These are phyloP conservation scores for Xylariaceae sp. DNA, from an alignment of 2,329 filamentous ascomycete species.

Conservation along the genomic window DNA sequence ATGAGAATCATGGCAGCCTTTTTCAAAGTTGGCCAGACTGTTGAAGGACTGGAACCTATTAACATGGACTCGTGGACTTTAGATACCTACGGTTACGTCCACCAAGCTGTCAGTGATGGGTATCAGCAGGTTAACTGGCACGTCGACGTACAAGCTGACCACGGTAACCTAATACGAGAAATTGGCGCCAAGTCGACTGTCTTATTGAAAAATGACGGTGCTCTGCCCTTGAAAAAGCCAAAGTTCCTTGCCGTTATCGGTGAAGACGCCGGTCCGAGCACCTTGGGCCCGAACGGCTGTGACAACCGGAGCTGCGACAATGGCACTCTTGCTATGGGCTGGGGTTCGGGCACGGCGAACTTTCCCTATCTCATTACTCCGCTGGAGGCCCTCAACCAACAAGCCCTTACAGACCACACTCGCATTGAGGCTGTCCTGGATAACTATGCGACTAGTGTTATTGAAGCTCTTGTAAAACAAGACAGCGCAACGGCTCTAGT, in stretches of 20 bases:
- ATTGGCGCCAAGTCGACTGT: constrained; percentile 83
- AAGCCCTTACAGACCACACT: constrained; percentile 64
- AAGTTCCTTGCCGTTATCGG: constrained; percentile 79
- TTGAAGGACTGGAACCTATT: constrained; percentile 56
- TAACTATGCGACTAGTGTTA: constrained; percentile 67
- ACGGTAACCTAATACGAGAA: constrained; percentile 74
- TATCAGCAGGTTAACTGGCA: constrained; percentile 77
- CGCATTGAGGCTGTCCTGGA: constrained; percentile 70
- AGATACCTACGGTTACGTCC: constrained; percentile 74
- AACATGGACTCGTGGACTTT: constrained; percentile 91
- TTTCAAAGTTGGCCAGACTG: constrained; percentile 67
- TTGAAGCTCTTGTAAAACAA: constrained; percentile 64
- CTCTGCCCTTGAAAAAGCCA: constrained; percentile 79
- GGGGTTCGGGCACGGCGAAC: constrained; percentile 77
- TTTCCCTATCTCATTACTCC: constrained; percentile 81
- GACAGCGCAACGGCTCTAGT: constrained; percentile 77
- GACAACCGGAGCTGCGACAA: constrained; percentile 66
- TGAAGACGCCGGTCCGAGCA: constrained; percentile 79
- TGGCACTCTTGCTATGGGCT: constrained; percentile 74
- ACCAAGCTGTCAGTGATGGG: constrained; percentile 66
- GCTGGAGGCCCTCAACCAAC: constrained; percentile 69
- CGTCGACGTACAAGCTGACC: constrained; percentile 81
- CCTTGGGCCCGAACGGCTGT: constrained; percentile 80
- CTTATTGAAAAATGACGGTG: constrained; percentile 82
- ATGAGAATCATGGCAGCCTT: constrained; percentile 78